Base-by-base conservation (phyloP, 805 yeast genomes). In the Starmerella etchellsii region DNA sequence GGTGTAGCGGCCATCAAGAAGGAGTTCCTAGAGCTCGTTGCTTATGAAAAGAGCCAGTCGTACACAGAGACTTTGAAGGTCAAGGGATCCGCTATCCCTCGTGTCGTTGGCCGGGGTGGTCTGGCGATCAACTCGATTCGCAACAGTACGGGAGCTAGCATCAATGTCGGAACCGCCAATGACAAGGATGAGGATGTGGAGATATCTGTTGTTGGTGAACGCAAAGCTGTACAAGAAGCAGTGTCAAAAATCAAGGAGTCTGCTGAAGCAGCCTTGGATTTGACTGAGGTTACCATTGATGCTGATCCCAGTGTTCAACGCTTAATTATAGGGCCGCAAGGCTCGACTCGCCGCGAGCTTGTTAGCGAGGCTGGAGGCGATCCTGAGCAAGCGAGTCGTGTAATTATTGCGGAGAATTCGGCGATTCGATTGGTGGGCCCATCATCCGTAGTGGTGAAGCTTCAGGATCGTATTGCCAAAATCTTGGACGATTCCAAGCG, bases 31-130 rank as follows among this genome's bases (percentile, higher is more conserved):
- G 95, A 85, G 42, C 69, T 93, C 47, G 67, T 82, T 51, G 78
- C 80, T 51, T 91, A 79, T 60, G 97, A 87, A 61, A 78, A 72
- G 54, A 94, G 82, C 52, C 83, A 85, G 56, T 88, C 94, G 15
- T 73, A 74, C 63, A 69, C 71, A 43, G 68, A 74, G 49, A 63
- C 65, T n/a, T 58, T 88, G 31, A 57, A 64, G 35, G 78, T 91
- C 38, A 93, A 95, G 29, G 58, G 69, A 32, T 73, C 70, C 46
- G 78, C 84, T n/a, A 71, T 88, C 44, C 71, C 95, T 18, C 71
- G 84, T 56, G 76, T 91, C 43, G 85, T 91, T 58, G 98, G 98
- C 54, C 84, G 81, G 55, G 68, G 70, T 45, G 96, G 97, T 57
- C 88, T 82, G 46, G 72, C 70, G 38, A 79, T 91, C 54, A 81